Conservation (phyloP, 768 basidiomycete genomes). For the Guyanaporus albipodus region DNA sequence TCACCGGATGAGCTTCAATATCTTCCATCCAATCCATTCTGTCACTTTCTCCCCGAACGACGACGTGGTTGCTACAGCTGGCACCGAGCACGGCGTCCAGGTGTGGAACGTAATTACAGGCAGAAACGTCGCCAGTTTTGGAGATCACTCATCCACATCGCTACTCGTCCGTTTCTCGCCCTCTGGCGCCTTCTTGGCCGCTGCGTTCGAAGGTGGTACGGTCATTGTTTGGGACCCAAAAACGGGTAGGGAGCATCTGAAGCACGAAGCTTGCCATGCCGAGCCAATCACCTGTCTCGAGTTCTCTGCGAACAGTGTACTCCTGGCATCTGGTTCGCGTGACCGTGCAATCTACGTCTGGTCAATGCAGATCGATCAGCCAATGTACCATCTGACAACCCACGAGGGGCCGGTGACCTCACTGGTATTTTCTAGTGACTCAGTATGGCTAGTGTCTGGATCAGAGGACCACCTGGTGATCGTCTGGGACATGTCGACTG, state of each 20-base stretch:
- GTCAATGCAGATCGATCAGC: conserved; percentile 15
- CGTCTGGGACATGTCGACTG: conserved; percentile 20
- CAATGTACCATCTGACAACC: conserved; percentile 5
- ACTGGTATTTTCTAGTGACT: conserved; percentile 22
- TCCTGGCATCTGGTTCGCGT: conserved; percentile 18
- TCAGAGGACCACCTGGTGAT: conserved; percentile 21
- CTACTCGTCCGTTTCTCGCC: conserved; percentile 17
- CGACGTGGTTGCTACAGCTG: conserved; percentile 14
- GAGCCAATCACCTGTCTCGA: conserved; percentile 18
- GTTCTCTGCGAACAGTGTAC: conserved; percentile 11
- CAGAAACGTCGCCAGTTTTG: conserved; percentile 18
- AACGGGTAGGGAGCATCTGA: conserved; percentile 16
- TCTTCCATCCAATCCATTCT: conserved; percentile 9
- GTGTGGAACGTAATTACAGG: conserved; percentile 22
- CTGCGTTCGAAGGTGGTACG: conserved; percentile 15
- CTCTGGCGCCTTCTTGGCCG: conserved; percentile 19
- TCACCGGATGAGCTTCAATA: neutral
- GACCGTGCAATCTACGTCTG: conserved; percentile 21
- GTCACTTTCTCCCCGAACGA: conserved; percentile 14
- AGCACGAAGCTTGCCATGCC: conserved; percentile 9
- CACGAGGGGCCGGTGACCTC: conserved; percentile 20
- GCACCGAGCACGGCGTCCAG: conserved; percentile 15
- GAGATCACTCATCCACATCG: conserved; percentile 7
- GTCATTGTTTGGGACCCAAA: conserved; percentile 21
- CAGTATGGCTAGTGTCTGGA: conserved; percentile 19